phyloP scores from a whole-genome alignment of 495 filamentous ascomycete species.

The Penicilliopsis zonata region DNA sequence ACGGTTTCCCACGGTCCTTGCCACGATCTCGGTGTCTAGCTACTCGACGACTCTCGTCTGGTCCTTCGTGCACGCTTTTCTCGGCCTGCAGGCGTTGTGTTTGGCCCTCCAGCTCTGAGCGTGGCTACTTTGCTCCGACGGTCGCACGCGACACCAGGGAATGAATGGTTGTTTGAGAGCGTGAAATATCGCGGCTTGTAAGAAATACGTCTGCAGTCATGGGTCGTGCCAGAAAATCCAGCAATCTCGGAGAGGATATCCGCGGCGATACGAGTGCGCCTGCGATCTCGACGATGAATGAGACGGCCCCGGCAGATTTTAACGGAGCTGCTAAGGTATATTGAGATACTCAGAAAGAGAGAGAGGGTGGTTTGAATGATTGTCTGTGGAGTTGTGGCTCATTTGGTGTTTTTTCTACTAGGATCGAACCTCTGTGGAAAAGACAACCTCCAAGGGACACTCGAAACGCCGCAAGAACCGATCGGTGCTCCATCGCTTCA shows the following conservation, averaged over 20 bases:
- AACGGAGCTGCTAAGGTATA: slow-evolving; percentile 23
- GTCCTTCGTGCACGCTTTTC: too few relatives aligned
- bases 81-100: too few relatives aligned
- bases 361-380: too few relatives aligned
- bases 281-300: slow-evolving; percentile 41
- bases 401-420: slow-evolving; percentile 5
- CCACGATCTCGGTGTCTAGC: too few relatives aligned
- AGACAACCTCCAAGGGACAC: slow-evolving; percentile 25
- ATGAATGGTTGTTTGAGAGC: too few relatives aligned
- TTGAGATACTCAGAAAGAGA: too few relatives aligned
- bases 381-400: too few relatives aligned
- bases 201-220: slow-evolving; percentile 12
- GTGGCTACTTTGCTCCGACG: too few relatives aligned
- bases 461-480: slow-evolving; percentile 42
- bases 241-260: slow-evolving; percentile 37
- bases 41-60: too few relatives aligned
- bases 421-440: slow-evolving; percentile 13
- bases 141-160: not conserved
- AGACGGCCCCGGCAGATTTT: slow-evolving; percentile 32
- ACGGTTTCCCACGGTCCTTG: too few relatives aligned
- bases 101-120: too few relatives aligned
- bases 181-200: not conserved
- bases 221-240: slow-evolving; percentile 35
- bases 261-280: slow-evolving; percentile 40
- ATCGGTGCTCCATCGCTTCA: slow-evolving; percentile 52